Base-by-base conservation (phyloP, 164 flowering plant genomes). In the Dillenia turbinata region DNA sequence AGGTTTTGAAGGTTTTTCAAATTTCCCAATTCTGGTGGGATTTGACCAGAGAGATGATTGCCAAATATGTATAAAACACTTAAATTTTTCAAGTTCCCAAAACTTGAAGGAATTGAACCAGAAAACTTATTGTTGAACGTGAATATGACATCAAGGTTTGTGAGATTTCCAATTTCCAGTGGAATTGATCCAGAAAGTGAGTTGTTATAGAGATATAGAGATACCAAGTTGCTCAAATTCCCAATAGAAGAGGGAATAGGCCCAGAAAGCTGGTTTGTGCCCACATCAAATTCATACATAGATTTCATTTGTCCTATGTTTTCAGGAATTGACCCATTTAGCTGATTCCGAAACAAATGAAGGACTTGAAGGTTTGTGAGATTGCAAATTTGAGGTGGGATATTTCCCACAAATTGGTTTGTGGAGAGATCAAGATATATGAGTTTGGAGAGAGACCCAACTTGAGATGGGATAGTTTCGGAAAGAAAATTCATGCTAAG, bases 261-360 rank as follows among this genome's bases (percentile, higher is more conserved):
- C 13, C 70, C 70, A 17, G 56, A 43, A 22, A 67, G 22, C 15
- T 54, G 46, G 45, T 68, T 62, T 1, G 47, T 58, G 44, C 45
- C 40, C 66, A 68, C 50, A 49, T 56, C 62, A 16, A 62, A 61
- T 14, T 62, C 52, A 49, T 22, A 44, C 2, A 62, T 60, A 45
- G 62, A 26, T 57, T 5, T 52, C 26, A 68, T 8, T 9, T 51
- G n/a, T 52, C 57, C 62, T 8, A 69, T 10, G 11, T 63, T 63
- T 1, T 33, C 7, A 0, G 72, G 72, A n/a, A 69, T 63, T 9
- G 56, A 56, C 10, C 72, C 75, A n/a, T 61, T 15, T 10, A 71
- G 71, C 11, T 53, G 44, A 19, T 73, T 73, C 5, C 57, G 51
- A n/a, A 8, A 60, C 45, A 11, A 2, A 22, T 9, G 64, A 7